Evolutionary conservation across 768 basidiomycete species (phyloP), one percentile per base, ranked within the genome.

Genomic region (Pluteus cervinus): DNA sequence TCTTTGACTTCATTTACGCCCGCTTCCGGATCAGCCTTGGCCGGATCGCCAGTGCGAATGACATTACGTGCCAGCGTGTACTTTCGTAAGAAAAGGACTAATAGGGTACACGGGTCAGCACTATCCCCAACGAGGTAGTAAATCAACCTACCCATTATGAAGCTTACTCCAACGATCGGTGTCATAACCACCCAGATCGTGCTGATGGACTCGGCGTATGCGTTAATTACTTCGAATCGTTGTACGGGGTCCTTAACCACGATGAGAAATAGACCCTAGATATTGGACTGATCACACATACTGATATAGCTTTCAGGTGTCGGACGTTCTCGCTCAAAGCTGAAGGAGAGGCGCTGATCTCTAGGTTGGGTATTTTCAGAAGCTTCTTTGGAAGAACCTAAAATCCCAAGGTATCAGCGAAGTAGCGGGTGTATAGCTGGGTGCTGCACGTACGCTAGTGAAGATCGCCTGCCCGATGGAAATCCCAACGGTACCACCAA

Each of bases 401-500:
- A 25, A 14, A 22, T 26, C 25, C 4, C n/a, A n/a, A 26, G 39
- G 16, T 21, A 38, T 17, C 12, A 16, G 17, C 40, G 14, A n/a
- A n/a, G n/a, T n/a, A n/a, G n/a, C n/a, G n/a, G n/a, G n/a, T 25
- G 18, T 15, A 2, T 18, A 15, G 21, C 43, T 46, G 6, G 41
- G 32, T 25, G 16, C n/a, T 8, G 12, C 21, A 58, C 69, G 40
- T 53, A 82, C 72, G 38, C 73, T 78, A 1, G 76, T 57, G 41
- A 79, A 81, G 42, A 88, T 79, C 3, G 79, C 75, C 47, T 86
- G 79, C 14, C 85, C 83, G 29, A 86, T 51, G 0, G 86, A 69
- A 39, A 89, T 75, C 7, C 84, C 84, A 16, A 88, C 66, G 1
- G 86, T 82, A n/a, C 79, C 86, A 7, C 86, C 86, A 24, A 88